Base-by-base conservation (phyloP, 805 yeast species). In the Cyberlindnera xylosilytica region DNA sequence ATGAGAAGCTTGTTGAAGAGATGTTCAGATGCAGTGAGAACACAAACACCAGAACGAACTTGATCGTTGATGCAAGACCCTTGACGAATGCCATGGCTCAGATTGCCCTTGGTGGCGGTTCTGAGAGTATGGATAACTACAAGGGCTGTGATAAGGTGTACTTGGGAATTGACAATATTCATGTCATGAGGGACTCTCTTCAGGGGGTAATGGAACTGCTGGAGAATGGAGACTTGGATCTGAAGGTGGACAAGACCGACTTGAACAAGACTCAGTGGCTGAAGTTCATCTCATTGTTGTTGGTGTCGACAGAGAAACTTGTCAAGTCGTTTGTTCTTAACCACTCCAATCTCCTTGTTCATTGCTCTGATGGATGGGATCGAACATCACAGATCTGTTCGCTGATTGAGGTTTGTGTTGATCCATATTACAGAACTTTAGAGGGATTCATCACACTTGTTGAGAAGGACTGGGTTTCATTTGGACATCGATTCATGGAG, bases 341-440 rank as follows among this genome's bases (percentile, higher is more conserved):
- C 61, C 79, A 81, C 48, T 84, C 93, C 16, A 95, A 91, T 60
- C 73, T 91, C 4, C 60, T 93, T 9, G 75, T 93, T 6, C 99
- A 93, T 66, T 93, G 99, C 61, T 88, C 97, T 1, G 99, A 93
- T 66, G 99, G 99, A 1, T 93, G 99, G 99, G 99, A 93, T 60
- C 70, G 99, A 44, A 93, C 99, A 0, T 79, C 97, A 0, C 98
- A 93, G 59, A 77, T 90, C 1, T 74, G 89, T 6, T 83, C 96
- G 2, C 66, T 93, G 47, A 78, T 90, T 19, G 91, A 91, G 63
- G 64, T 93, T 5, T 87, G 96, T 57, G 68, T 90, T 8, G 98
- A 93, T 61, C 97, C 98, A 1, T 87, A 78, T 59, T 93, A 74
- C 62, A 72, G 99, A 50, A 90, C 98, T 0, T 50, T 87, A 3